Evolutionary conservation across 306 rosid species (phyloP).

Genomic region (Sesbania bispinosa): DNA sequence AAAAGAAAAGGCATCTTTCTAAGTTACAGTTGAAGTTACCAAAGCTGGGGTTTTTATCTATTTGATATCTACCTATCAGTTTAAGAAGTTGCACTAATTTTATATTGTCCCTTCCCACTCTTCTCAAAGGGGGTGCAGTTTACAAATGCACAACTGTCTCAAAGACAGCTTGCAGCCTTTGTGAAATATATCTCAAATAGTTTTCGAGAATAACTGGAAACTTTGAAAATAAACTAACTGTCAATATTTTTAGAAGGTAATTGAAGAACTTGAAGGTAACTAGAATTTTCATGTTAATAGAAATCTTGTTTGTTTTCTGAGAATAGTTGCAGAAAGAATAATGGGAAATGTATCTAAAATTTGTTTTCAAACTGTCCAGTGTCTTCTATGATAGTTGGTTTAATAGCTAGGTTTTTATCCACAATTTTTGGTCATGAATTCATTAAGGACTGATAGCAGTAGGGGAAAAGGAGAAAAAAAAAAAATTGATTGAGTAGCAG

Average conservation of each 20-base stretch:
- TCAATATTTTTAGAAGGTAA: too few species aligned
- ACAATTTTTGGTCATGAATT: background rate
- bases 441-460: background rate
- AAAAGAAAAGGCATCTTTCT: background rate
- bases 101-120: background rate
- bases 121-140: background rate
- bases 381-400: background rate
- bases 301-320: slow-evolving; percentile 13
- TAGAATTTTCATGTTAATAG: background rate
- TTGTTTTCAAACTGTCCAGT: background rate
- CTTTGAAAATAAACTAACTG: background rate
- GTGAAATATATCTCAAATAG: background rate
- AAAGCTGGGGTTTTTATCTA: background rate
- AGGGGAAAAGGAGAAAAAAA: background rate
- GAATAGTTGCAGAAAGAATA: background rate
- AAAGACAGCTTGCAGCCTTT: background rate
- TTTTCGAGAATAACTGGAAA: background rate
- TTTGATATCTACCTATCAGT: background rate
- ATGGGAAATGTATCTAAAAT: background rate
- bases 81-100: background rate
- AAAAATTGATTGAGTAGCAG: background rate
- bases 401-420: too few species aligned
- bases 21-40: background rate
- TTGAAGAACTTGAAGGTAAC: background rate
- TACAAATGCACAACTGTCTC: background rate